These are phyloP conservation scores for Waltiozyma sp. DNA, from an alignment of 1,139 yeast genomes.

Conservation along the genomic window DNA sequence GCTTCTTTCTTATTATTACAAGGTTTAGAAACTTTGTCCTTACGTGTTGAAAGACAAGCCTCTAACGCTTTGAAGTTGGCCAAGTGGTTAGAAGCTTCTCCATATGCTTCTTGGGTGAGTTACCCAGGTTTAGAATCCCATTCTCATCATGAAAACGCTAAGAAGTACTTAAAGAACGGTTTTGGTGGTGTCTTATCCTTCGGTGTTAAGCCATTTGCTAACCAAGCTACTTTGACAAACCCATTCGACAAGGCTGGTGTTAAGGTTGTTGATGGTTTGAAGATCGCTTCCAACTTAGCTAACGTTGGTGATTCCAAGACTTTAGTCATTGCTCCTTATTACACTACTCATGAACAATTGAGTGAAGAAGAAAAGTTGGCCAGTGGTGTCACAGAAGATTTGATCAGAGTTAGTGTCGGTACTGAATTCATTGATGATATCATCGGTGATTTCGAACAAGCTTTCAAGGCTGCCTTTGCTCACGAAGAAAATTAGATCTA, in stretches of 20 bases:
- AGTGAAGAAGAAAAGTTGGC: constrained; percentile 66
- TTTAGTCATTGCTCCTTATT: constrained; percentile 88
- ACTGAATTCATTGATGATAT: constrained; percentile 85
- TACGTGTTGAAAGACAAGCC: constrained; percentile 89
- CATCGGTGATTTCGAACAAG: constrained; percentile 75
- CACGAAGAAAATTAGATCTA: background rate
- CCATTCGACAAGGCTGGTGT: constrained; percentile 70
- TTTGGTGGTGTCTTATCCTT: constrained; percentile 84
- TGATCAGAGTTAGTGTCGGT: constrained; percentile 83
- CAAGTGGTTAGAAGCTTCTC: constrained; percentile 57
- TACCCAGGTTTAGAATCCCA: constrained; percentile 86
- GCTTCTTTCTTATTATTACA: constrained; percentile 76
- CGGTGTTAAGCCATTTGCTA: constrained; percentile 64
- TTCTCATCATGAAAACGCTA: constrained; percentile 69
- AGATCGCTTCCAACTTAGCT: constrained; percentile 84
- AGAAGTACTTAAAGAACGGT: constrained; percentile 68
- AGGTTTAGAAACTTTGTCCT: constrained; percentile 88
- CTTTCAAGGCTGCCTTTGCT: constrained; percentile 46
- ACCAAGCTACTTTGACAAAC: constrained; percentile 27
- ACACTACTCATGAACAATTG: constrained; percentile 91
- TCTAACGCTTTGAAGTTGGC: constrained; percentile 79
- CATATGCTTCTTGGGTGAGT: constrained; percentile 76
- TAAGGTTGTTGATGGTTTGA: constrained; percentile 67
- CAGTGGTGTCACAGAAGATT: constrained; percentile 79
- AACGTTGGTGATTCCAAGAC: constrained; percentile 96